phyloP scores from a whole-genome alignment of 1,139 yeast species.

The Wickerhamiella pararugosa region DNA sequence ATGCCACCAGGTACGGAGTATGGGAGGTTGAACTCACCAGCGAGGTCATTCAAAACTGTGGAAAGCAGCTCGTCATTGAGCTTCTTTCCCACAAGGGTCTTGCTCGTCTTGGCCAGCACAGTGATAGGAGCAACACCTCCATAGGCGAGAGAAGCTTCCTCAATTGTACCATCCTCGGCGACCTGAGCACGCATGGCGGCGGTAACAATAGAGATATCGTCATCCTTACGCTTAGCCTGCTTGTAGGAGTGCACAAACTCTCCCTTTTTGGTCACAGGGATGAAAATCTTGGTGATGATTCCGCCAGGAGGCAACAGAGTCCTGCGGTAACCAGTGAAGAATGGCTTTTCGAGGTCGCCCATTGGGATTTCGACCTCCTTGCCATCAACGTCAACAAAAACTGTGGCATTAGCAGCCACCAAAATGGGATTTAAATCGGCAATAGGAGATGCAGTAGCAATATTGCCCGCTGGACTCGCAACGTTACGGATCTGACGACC shows the following conservation, averaged over 20 bases:
- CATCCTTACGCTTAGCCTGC: slow-evolving; percentile 34
- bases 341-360: slow-evolving; percentile 21
- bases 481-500: slow-evolving; percentile 35
- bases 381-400: slow-evolving; percentile 24
- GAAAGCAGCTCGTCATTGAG: slow-evolving; percentile 19
- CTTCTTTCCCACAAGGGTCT: slow-evolving; percentile 21
- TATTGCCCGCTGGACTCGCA: slow-evolving; percentile 35
- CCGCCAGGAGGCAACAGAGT: slow-evolving; percentile 26
- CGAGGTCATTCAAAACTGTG: slow-evolving; percentile 21
- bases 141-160: slow-evolving; percentile 25
- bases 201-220: slow-evolving; percentile 35
- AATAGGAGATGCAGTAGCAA: slow-evolving; percentile 36
- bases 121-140: slow-evolving; percentile 37
- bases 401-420: slow-evolving; percentile 28
- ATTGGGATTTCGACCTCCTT: slow-evolving; percentile 20
- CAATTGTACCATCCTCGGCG: slow-evolving; percentile 15
- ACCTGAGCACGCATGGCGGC: slow-evolving; percentile 22
- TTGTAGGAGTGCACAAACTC: slow-evolving; percentile 30
- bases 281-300: slow-evolving; percentile 25
- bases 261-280: slow-evolving; percentile 26
- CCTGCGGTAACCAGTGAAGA: slow-evolving; percentile 30
- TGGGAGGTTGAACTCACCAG: slow-evolving; percentile 26
- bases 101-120: slow-evolving; percentile 26
- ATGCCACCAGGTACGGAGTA: slow-evolving; percentile 35
- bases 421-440: slow-evolving; percentile 33